Base-by-base conservation (phyloP, 176 grass and related monocot genomes). In the Bothriochloa decipiens region DNA sequence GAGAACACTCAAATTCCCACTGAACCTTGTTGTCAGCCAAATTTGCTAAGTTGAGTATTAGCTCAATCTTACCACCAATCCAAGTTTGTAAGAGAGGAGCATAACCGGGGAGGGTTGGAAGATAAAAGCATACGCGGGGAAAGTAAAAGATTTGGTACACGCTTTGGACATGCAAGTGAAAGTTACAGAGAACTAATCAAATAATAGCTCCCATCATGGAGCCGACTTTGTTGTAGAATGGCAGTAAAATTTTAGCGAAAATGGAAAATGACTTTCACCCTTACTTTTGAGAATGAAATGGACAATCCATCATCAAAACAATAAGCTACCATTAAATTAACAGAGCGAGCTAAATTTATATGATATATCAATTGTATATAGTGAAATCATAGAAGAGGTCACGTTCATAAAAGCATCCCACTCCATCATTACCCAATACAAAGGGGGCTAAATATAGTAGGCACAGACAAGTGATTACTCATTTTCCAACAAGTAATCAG, bases 271-370 rank as follows among this genome's bases (percentile, higher is more conserved):
- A 32, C 29, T 2, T 32, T 32, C 29, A 32, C 29, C 29, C 29
- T 32, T 32, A 32, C 29, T 32, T 32, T 32, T 32, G 29, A 70
- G 75, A 72, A 81, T 77, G 27, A 71, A 77, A 72, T 40, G 7
- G 16, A 39, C 70, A 64, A 9, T 60, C 11, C 29, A 29, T 83
- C 77, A 11, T 33, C 57, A 65, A 40, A 52, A 78, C 36, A 4
- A 22, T 0, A 8, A 64, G 57, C 17, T 39, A 14, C 26, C 20
- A 65, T 25, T 18, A 1, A 22, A 15, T 72, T 79, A 20, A 78
- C 32, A 70, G 3, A 72, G n/a, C 41, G 16, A 15, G 25, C 61
- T 47, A 49, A 70, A 70, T 70, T 47, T 67, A 65, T 29, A 74
- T 1, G 36, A 33, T 6, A 14, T 43, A 37, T 39, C 46, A 13